Percentiles rank a stretch among this genome's conserved stretches.
phyloP scores from a whole-genome alignment of 345 rosid genomes.

The Linum trigynum region DNA sequence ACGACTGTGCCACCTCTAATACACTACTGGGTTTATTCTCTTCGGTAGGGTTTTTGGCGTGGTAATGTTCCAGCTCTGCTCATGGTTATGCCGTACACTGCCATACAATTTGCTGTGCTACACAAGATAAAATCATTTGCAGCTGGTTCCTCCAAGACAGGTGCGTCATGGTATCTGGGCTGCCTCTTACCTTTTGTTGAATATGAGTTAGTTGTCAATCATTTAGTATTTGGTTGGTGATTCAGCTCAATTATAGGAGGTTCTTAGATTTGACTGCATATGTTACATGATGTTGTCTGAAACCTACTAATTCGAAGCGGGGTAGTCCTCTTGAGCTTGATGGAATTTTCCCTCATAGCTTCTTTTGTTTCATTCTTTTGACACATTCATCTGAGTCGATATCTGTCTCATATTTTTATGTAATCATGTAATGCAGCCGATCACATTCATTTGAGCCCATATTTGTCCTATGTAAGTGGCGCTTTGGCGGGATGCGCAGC shows the following conservation, averaged over 20 bases:
- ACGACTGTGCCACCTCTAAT: background rate
- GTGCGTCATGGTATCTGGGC: conserved; percentile 21
- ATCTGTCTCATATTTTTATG: background rate
- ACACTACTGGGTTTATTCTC: background rate
- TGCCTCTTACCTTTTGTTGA: background rate
- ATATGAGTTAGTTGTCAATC: no score
- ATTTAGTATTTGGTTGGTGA: background rate
- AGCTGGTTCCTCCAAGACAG: conserved; percentile 80
- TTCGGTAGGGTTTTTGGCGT: conserved; percentile 92
- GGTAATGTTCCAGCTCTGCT: conserved; percentile 98
- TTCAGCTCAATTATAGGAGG: background rate
- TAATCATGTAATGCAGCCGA: conserved; percentile 49
- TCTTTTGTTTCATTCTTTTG: background rate
- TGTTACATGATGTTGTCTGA: background rate
- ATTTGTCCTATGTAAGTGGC: conserved; percentile 73
- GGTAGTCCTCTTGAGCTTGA: background rate
- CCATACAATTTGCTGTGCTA: conserved; percentile 83
- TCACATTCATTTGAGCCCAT: conserved; percentile 75
- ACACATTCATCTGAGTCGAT: no score
- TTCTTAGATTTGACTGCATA: background rate
- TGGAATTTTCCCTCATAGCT: background rate
- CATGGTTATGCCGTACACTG: conserved; percentile 94
- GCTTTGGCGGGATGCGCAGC: conserved; percentile 94
- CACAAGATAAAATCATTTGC: conserved; percentile 73
- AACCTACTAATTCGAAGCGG: background rate